Base-by-base conservation (phyloP, 2,329 filamentous ascomycete genomes). In the Alternaria dauci region DNA sequence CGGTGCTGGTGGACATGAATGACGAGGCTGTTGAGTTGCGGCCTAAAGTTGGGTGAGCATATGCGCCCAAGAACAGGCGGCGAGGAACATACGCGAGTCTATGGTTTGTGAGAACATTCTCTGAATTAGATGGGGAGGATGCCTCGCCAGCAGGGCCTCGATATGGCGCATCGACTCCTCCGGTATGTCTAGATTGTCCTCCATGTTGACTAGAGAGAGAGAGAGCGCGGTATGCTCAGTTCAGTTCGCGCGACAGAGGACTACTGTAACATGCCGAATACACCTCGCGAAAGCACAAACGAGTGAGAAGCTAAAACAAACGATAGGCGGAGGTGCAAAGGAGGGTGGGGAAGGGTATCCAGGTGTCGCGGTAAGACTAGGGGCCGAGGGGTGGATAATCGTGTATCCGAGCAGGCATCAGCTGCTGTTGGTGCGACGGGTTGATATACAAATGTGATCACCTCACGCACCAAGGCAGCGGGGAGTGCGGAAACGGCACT, bases 131-230 rank as follows among this genome's bases (percentile, higher is more conserved):
- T 77, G 74, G n/a, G 75, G 76, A 34, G 71, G 74, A 61, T 78
- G 75, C 52, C 73, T 69, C 48, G 69, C 69, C 58, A 78, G 61
- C 62, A 78, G 58, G 20, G 76, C 76, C 64, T 78, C 74, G 43
- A 78, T 74, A 61, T 77, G 76, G 59, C 70, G 74, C 73, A 77
- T 74, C 41, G 75, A 77, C 59, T 78, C 76, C 32, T 77, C 75
- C 11, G 74, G 74, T 43, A 77, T 76, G 20, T 78, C 73, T 46
- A 75, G 54, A 39, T 67, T 66, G 55, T 78, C 76, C 26, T 77
- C 75, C 74, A 77, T 77, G 54, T 53, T 69, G 62, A 62, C 63
- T 48, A 62, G 51, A 52, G 52, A 54, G 50, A 54, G 50, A 23
- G 20, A 23, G 20, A 23, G 20, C 20, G 20, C 55, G 55, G 55